These are phyloP conservation scores for Paratinospora sagittata DNA, from an alignment of 164 flowering plant genomes.

Conservation along the genomic window DNA sequence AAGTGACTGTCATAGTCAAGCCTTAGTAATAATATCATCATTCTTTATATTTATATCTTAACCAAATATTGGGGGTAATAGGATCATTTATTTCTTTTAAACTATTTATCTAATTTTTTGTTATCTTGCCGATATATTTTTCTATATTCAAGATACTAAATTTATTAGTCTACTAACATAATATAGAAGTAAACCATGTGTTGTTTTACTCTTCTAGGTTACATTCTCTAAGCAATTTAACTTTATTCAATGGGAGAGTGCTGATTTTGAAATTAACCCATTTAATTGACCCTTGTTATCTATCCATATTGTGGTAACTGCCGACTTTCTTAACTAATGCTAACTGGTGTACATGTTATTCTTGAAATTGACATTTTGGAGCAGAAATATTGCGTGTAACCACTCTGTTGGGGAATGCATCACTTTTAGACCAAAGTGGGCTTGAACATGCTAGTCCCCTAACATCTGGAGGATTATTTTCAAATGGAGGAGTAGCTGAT, in stretches of 20 bases:
- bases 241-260: conserved; percentile 1
- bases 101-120: not conserved
- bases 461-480: conserved; percentile 90
- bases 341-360: conserved; percentile 81
- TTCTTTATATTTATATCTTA: not conserved
- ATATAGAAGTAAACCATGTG: not conserved
- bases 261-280: conserved; percentile 30
- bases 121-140: not conserved
- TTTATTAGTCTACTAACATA: not conserved
- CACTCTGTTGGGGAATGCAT: conserved; percentile 98
- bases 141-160: not conserved
- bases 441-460: conserved; percentile 96
- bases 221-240: not conserved
- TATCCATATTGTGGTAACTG: conserved; percentile 56
- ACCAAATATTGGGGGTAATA: not conserved
- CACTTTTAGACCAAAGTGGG: conserved; percentile 98
- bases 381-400: conserved; percentile 99
- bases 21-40: not conserved
- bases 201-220: conserved; percentile 2
- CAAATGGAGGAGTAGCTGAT: conserved; percentile 88
- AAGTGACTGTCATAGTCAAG: not conserved
- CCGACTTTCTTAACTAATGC: conserved; percentile 62
- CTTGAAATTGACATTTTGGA: conserved; percentile 96
- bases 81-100: not conserved
- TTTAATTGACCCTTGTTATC: conserved; percentile 27